Conservation (phyloP, 805 yeast species). For the Metschnikowia noctiluminum region DNA sequence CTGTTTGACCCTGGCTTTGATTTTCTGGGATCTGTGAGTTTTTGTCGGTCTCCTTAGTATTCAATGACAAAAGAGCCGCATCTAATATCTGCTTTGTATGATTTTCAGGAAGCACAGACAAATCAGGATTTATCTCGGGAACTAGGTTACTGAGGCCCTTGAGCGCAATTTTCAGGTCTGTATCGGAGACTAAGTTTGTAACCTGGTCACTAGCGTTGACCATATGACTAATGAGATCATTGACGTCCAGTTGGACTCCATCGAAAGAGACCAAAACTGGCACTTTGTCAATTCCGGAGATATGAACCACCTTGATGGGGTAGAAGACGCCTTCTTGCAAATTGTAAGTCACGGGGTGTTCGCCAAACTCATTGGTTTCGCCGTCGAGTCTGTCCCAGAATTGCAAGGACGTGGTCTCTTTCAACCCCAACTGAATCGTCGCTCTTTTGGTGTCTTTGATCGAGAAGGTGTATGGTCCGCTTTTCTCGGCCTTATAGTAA, state of each 20-base stretch:
- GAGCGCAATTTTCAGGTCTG: no score
- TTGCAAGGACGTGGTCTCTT: background rate
- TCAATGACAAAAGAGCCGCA: no score
- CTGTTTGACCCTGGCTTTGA: no score
- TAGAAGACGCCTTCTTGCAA: background rate
- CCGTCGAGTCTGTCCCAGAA: background rate
- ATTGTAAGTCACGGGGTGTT: background rate
- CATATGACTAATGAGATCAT: background rate
- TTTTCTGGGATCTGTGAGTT: no score
- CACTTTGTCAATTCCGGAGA: background rate
- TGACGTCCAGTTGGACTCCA: background rate
- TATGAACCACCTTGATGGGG: constrained; percentile 1
- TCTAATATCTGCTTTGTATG: no score
- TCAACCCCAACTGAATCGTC: background rate
- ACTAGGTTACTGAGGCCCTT: no score
- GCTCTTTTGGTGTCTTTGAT: background rate
- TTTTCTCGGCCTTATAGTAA: background rate
- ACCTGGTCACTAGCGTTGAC: background rate
- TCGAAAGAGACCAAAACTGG: background rate
- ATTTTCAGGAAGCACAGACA: no score
- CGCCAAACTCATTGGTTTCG: background rate
- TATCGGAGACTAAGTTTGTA: background rate
- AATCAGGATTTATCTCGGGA: no score
- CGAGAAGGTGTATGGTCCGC: background rate
- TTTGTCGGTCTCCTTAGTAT: no score